Base-by-base conservation (phyloP, 345 rosid species). In the Aurinia saxatilis region DNA sequence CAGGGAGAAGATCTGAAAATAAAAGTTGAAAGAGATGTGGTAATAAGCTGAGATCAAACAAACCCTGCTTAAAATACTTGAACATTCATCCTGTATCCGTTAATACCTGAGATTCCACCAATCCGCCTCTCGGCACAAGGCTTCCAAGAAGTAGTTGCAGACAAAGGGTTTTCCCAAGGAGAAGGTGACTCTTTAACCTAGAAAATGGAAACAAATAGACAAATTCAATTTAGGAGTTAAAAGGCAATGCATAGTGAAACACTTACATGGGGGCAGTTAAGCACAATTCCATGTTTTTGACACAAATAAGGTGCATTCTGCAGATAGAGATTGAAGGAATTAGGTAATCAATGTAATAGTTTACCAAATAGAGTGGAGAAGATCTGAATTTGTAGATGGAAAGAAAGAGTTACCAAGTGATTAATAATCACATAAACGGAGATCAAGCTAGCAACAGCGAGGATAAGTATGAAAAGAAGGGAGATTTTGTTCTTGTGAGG, bases 81-180 rank as follows among this genome's bases (percentile, higher is more conserved):
- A 46, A 18, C 29, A 7, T 2, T 0, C 13, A 64, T 54, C 57
- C 51, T 30, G 4, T 35, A 37, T 0, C 30, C 7, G 8, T 50
- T 42, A 38, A 18, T 73, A 88, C 98, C 91, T 63, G 96, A 90
- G 66, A 88, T 60, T 52, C 90, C 97, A 73, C 84, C 83, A 67
- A 57, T 60, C 13, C 69, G 91, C n/a, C 91, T 93, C 77, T 90
- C 99, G 18, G 98, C 97, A 60, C 99, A 95, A 67, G 99, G 96
- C 78, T 88, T 95, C 99, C 99, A 95, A 41, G 98, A 95, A 49
- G 95, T 90, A 49, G 99, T 95, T 18, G 99, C 85, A 42, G 99
- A 88, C 64, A 66, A 65, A 36, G 99, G 99, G 79, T 95, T 95
- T 72, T 84, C 85, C 99, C 99, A 95, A 0, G 92, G 96, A 12